Base-by-base conservation (phyloP, 768 basidiomycete genomes). In the Terana coerulea region DNA sequence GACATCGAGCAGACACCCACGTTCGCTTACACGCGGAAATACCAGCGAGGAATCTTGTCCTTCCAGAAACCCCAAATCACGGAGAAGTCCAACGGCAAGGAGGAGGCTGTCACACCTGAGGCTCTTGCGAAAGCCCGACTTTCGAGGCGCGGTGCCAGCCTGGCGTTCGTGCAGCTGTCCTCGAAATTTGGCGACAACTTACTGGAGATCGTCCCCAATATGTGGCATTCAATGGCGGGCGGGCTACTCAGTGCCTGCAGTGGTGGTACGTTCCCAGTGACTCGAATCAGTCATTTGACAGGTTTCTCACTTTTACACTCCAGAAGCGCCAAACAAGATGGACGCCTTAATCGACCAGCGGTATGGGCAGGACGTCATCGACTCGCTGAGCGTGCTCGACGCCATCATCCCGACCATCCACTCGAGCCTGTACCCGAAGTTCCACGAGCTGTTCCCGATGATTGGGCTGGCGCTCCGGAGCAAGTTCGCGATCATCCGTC, bases 191-290 rank as follows among this genome's bases (percentile, higher is more conserved):
- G 89, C 0, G 64, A 80, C 1, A 70, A 69, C 12, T 72, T 98
- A 26, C 71, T 98, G 30, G 78, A 84, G 0, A 75, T 80, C 29
- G 81, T 98, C n/a, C 95, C 97, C 2, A 91, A 83, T 58, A 88
- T 98, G 78, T 98, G 95, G 95, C 84, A 88, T 43, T 92, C 89
- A 4, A 91, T 97, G 83, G 84, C 83, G 12, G 86, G 85, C 21
- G 85, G 89, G 21, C 65, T 97, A 31, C 59, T 87, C 39, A 80
- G 78, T 47, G 79, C 84, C 21, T 93, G 86, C 57, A 71, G 74
- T 35, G 65, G 75, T 30, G 83, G 93, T 93, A 65, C 37, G 81
- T 62, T n/a, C 25, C 10, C n/a, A 54, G 1, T 29, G 33, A 17
- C 19, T 19, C 3, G 10, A 2, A 3, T 11, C 35, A 7, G 22